A percentile compares a stretch with the other conserved stretches of the same genome.
These are phyloP conservation scores for Quercus robur DNA, from an alignment of 306 rosid genomes.

Conservation along the genomic window DNA sequence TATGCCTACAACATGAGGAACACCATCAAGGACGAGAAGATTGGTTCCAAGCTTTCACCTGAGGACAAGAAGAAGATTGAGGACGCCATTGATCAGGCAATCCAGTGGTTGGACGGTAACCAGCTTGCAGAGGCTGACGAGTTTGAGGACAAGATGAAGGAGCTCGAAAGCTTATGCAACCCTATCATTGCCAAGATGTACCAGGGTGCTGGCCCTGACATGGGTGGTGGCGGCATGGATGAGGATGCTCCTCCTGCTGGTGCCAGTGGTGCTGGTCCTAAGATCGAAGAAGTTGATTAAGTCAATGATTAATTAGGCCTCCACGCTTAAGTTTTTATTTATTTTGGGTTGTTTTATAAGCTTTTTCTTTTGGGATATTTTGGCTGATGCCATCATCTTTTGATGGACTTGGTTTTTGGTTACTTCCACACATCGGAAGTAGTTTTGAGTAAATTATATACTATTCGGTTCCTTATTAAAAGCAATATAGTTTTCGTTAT, in stretches of 20 bases:
- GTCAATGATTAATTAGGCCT: no score
- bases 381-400: no score
- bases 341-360: background rate
- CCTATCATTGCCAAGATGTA: constrained; percentile 65
- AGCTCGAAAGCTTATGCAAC: constrained; percentile 52
- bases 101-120: constrained; percentile 59
- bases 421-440: no score
- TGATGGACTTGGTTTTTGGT: no score
- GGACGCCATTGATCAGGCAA: constrained; percentile 43
- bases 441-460: no score
- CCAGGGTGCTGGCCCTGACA: constrained; percentile 51
- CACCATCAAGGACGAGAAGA: constrained; percentile 49
- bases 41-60: constrained; percentile 26
- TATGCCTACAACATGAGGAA: constrained; percentile 56
- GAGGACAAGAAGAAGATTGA: constrained; percentile 55
- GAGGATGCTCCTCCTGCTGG: constrained; percentile 46
- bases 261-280: constrained; percentile 52
- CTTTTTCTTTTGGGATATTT: background rate
- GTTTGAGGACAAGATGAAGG: constrained; percentile 66
- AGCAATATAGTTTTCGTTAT: no score
- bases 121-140: constrained; percentile 58
- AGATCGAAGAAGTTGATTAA: constrained; percentile 69
- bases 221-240: constrained; percentile 42
- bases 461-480: no score
- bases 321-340: no score